phyloP scores from a whole-genome alignment of 352 stramenopile species.

The Phytophthora vignae region DNA sequence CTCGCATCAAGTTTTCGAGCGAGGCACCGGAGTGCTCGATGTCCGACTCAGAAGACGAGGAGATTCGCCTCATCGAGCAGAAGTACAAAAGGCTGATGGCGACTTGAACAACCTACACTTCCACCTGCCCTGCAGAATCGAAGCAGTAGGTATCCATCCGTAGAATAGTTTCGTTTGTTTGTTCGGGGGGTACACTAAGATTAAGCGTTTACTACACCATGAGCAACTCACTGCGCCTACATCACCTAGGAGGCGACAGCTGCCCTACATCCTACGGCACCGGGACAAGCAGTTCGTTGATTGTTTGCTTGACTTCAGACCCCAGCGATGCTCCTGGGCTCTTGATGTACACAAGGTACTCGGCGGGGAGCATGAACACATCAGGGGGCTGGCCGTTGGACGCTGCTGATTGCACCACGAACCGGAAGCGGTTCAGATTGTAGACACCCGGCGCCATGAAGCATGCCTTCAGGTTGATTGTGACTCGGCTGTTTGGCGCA shows the following conservation, averaged over 20 bases:
- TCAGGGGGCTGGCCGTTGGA: slow-evolving; percentile 34
- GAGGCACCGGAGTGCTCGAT: slow-evolving; percentile 37
- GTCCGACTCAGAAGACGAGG: slow-evolving; percentile 82
- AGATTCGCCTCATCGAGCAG: slow-evolving; percentile 77
- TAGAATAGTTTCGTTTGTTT: slow-evolving; percentile 10
- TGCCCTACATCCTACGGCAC: slow-evolving; percentile 19
- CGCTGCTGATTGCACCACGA: slow-evolving; percentile 51
- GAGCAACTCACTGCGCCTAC: background rate
- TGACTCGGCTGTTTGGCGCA: slow-evolving; percentile 46
- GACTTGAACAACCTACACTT: slow-evolving; percentile 27
- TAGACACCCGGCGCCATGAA: slow-evolving; percentile 81
- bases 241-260: background rate
- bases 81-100: slow-evolving; percentile 72
- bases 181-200: slow-evolving; percentile 32
- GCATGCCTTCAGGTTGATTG: slow-evolving; percentile 74
- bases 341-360: slow-evolving; percentile 82
- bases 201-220: slow-evolving; percentile 24
- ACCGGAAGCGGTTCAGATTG: slow-evolving; percentile 85
- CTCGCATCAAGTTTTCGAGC: slow-evolving; percentile 71
- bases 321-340: slow-evolving; percentile 22
- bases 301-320: slow-evolving; percentile 26
- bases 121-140: background rate
- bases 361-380: slow-evolving; percentile 75
- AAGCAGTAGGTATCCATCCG: slow-evolving; percentile 4
- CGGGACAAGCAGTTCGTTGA: slow-evolving; percentile 37